Percentiles rank a stretch among this genome's conserved stretches.
Evolutionary conservation across 805 yeast genomes (phyloP).

Genomic region (Zygosaccharomyces lentus): DNA sequence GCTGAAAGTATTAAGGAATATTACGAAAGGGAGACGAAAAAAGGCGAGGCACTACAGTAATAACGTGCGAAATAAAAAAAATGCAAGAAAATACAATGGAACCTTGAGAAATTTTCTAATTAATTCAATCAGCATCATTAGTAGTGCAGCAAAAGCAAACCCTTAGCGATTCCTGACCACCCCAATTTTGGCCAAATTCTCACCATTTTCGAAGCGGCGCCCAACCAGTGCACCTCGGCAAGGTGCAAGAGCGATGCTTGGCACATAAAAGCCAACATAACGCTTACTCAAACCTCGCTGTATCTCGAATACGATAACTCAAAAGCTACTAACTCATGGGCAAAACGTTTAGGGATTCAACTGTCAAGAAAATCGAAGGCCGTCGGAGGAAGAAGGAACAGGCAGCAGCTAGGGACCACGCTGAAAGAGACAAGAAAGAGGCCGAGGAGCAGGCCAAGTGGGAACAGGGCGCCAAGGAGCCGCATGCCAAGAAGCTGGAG

Average conservation of each 20-base stretch:
- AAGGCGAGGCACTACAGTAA: background rate
- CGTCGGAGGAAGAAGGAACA: conserved; percentile 34
- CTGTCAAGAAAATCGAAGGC: conserved; percentile 36
- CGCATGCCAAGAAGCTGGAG: conserved; percentile 24
- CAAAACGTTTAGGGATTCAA: conserved; percentile 36
- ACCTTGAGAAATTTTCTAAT: background rate
- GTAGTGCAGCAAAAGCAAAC: background rate
- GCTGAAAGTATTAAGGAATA: background rate
- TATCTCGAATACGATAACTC: background rate
- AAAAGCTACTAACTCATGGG: conserved; percentile 27
- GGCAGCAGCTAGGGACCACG: conserved; percentile 26
- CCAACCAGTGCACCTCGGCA: background rate
- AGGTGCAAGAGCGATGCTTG: background rate
- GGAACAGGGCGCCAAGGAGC: conserved; percentile 31
- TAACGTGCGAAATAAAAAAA: background rate
- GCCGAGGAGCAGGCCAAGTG: conserved; percentile 35
- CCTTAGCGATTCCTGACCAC: background rate
- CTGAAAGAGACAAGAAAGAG: conserved; percentile 24
- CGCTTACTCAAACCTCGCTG: no score
- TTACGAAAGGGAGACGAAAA: background rate
- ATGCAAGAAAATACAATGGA: background rate
- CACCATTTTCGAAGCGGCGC: background rate
- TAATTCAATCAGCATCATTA: background rate
- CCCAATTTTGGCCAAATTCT: background rate
- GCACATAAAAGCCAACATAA: background rate